These are phyloP conservation scores for Erodium trifolium DNA, from an alignment of 441 rosid genomes.

Conservation along the genomic window DNA sequence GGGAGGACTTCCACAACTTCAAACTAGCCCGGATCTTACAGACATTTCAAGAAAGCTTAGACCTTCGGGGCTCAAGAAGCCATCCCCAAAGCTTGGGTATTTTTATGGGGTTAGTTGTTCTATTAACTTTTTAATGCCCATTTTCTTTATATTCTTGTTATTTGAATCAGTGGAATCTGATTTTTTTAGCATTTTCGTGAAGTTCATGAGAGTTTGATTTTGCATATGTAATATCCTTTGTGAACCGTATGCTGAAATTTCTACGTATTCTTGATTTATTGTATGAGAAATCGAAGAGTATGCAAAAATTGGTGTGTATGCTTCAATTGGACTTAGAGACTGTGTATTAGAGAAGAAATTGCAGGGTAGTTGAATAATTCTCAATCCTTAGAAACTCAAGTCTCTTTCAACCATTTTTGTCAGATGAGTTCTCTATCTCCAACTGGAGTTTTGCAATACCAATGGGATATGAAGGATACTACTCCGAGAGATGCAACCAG, in stretches of 20 bases:
- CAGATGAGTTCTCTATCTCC: conserved; percentile 12
- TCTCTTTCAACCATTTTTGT: neutral
- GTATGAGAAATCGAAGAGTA: no score
- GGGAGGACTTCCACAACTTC: neutral
- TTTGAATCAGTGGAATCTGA: no score
- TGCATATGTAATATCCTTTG: no score
- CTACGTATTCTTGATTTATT: no score
- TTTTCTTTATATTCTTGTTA: no score
- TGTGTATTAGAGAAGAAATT: no score
- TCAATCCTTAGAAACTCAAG: neutral
- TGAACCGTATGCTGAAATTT: no score
- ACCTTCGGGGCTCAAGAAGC: conserved; percentile 33
- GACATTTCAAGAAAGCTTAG: conserved; percentile 20
- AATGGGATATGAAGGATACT: conserved; percentile 15
- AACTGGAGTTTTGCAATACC: conserved; percentile 22
- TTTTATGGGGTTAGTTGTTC: conserved; percentile 32
- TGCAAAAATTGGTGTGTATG: no score
- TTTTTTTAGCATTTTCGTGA: no score
- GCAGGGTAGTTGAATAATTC: neutral
- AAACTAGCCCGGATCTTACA: conserved; percentile 15
- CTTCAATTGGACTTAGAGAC: no score
- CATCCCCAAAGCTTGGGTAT: conserved; percentile 36
- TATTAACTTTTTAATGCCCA: neutral
- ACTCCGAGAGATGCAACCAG: neutral
- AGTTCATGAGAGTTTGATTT: no score